Base-by-base conservation (phyloP, 306 rosid genomes). In the Medicago arabica region DNA sequence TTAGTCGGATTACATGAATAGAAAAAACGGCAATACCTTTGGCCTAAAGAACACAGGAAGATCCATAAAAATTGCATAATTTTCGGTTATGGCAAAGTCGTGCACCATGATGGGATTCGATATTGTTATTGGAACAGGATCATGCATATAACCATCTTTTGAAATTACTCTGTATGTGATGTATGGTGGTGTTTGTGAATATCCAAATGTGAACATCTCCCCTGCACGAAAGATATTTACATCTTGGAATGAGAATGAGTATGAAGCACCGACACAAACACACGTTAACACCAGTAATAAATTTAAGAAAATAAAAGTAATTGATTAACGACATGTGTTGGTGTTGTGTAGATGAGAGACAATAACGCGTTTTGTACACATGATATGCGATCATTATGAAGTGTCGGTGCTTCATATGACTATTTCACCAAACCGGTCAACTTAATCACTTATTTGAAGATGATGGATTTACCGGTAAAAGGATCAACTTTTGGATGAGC, bases 401-500 rank as follows among this genome's bases (percentile, higher is more conserved):
- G n/a, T 44, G 6, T 44, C n/a, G 1, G 50, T 11, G 50, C 6
- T 44, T 1, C n/a, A 44, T 44, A 54, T 18, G 11, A 46, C 9
- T 68, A 60, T 60, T 67, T 18, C 71, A 68, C 67, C 34, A 44
- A 34, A 79, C 50, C 57, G 67, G 66, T 55, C 5, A 31, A 65
- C 57, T 18, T 76, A 78, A 80, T 66, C 64, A 61, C 68, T 63
- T 71, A 40, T 51, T 58, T 61, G 23, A 75, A 47, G 61, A 76
- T 79, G 67, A 75, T 78, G 82, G 72, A 43, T 72, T 78, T 79
- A 92, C 98, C 98, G 17, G 97, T 88, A 82, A 88, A 78, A 50
- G 97, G 97, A 64, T 95, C 98, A 85, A 95, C 93, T 86, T 95
- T 95, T 60, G 98, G 97, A 86, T 95, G 98, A 81, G 98, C 97